Evolutionary conservation across 805 yeast genomes (phyloP), one percentile per base, ranked within the genome.

Genomic region (Monosporozyma aquatica): DNA sequence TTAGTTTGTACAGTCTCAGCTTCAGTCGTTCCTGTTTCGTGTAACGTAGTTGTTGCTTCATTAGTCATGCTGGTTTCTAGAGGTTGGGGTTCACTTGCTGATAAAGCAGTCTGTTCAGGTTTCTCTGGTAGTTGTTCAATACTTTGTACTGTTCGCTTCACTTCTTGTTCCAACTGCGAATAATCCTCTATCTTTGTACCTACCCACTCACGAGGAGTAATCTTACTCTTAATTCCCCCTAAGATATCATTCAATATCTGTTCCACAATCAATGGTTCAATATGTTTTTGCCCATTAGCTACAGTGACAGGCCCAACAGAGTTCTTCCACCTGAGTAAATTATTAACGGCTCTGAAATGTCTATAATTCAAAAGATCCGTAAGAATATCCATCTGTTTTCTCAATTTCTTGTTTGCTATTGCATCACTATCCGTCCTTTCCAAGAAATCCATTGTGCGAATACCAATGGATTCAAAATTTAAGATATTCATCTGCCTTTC

Each of bases 211-310:
- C 6, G 13, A 18, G 35, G 23, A 32, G 13, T 32, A 9, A 32
- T 9, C 10, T 18, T 26, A 18, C 15, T 8, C 13, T 33, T 44
- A 25, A 51, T 51, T 25, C 48, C 49, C 30, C 43, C 40, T 34
- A 66, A 54, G 33, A 57, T 54, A 42, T 62, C 58, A 13, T 58
- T 56, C 1, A 58, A 55, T 1, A 54, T 51, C 21, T 51, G 44
- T 14, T 51, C 52, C 10, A 50, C 37, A 6, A 45, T 51, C 44
- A 45, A 60, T 40, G 50, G 70, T 47, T 34, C 59, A 22, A 42
- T 43, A 8, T 48, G 14, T 8, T 21, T 25, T n/a, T 28, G 13
- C 13, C 24, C 14, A 24, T 38, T 29, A 5, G 8, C 26, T 23
- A 13, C 21, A 4, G 8, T 20, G n/a, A 10, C 13, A 21, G 18